These are phyloP conservation scores for Cyphellophora attinorum DNA, from an alignment of 2,329 filamentous ascomycete genomes.

Conservation along the genomic window DNA sequence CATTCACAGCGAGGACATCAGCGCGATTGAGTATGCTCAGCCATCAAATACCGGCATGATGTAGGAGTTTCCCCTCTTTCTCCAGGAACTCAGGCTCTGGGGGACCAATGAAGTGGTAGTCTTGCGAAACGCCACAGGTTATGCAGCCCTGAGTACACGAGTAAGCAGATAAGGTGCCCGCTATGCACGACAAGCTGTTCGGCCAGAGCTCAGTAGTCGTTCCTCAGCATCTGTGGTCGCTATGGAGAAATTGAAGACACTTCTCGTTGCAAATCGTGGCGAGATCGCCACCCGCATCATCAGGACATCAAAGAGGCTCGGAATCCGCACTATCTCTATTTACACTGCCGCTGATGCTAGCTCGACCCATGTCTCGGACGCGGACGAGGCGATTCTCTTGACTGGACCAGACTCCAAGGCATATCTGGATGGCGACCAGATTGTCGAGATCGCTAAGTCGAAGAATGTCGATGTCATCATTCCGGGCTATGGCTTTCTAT, in stretches of 20 bases:
- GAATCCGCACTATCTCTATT: constrained; percentile 46
- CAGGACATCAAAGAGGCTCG: constrained; percentile 33
- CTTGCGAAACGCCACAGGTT: too few relatives aligned
- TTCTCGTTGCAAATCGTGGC: constrained; percentile 51
- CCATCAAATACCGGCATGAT: too few relatives aligned
- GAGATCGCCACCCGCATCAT: constrained; percentile 48
- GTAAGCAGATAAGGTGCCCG: too few relatives aligned
- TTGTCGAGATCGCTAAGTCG: constrained; percentile 42
- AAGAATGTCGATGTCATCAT: constrained; percentile 48
- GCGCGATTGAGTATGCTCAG: too few relatives aligned
- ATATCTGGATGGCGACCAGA: constrained; percentile 29
- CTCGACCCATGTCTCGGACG: constrained; percentile 44
- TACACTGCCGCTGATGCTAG: constrained; percentile 48
- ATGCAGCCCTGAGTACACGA: too few relatives aligned
- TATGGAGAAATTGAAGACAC: constrained; percentile 34
- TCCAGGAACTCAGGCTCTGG: too few relatives aligned
- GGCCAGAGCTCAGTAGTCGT: too few relatives aligned
- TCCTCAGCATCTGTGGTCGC: too few relatives aligned
- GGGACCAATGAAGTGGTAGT: too few relatives aligned
- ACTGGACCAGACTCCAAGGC: constrained; percentile 37
- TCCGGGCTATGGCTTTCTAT: constrained; percentile 59
- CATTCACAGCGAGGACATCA: too few relatives aligned
- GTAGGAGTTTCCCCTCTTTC: too few relatives aligned
- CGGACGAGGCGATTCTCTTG: constrained; percentile 44
- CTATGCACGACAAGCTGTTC: too few relatives aligned